These are phyloP conservation scores for Aspergillus novofumigatus DNA, from an alignment of 2,329 filamentous ascomycete genomes.

Conservation along the genomic window DNA sequence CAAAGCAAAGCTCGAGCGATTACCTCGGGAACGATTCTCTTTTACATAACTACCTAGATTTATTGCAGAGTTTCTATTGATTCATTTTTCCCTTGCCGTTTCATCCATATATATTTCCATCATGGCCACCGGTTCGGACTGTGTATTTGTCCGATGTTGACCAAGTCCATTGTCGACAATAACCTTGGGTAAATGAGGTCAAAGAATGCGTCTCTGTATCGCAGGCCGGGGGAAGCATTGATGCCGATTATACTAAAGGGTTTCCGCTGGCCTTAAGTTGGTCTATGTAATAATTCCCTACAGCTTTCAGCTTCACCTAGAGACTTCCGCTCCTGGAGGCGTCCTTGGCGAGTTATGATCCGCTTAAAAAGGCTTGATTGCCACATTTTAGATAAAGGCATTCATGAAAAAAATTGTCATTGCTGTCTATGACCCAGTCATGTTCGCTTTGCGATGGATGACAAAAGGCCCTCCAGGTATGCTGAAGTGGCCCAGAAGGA, in stretches of 20 bases:
- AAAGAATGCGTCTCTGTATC: background rate
- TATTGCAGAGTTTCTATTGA: background rate
- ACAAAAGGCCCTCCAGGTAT: constrained; percentile 6
- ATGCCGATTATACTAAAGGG: background rate
- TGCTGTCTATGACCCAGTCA: constrained; percentile 20
- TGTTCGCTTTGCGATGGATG: constrained; percentile 7
- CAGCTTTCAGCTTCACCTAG: background rate
- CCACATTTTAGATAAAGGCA: background rate
- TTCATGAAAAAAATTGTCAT: constrained; percentile 10
- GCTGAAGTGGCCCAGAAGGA: constrained; percentile 7
- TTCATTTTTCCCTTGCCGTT: background rate
- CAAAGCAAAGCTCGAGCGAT: background rate
- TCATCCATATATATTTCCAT: background rate
- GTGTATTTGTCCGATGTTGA: background rate
- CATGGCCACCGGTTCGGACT: background rate
- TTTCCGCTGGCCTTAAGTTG: background rate
- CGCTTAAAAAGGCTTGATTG: background rate
- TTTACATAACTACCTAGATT: background rate
- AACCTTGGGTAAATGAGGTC: background rate
- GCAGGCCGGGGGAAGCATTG: background rate
- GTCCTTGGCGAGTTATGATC: background rate
- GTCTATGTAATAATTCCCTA: background rate
- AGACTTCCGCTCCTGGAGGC: background rate
- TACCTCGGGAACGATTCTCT: background rate
- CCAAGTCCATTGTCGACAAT: background rate